Evolutionary conservation across 176 grass and related monocot species (phyloP).

Genomic region (Bromus sterilis): DNA sequence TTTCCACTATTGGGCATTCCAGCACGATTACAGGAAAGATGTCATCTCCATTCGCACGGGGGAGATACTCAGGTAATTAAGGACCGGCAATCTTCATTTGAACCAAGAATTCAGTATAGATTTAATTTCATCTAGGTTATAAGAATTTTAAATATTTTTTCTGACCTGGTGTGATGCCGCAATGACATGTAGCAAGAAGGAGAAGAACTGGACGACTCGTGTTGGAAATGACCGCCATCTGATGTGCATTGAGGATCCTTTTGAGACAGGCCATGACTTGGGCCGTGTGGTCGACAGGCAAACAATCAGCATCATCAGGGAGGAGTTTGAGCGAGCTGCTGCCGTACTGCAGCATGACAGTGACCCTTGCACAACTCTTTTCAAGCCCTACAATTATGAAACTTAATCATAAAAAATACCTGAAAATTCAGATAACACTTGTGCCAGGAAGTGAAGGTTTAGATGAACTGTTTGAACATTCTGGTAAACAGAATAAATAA

Average conservation of each 20-base stretch:
- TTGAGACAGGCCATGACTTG: constrained; percentile 46
- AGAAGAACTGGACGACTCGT: constrained; percentile 53
- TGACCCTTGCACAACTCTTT: constrained; percentile 32
- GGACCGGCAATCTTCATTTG: not conserved
- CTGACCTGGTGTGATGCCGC: not conserved
- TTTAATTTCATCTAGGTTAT: not conserved
- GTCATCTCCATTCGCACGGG: constrained; percentile 47
- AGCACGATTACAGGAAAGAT: constrained; percentile 48
- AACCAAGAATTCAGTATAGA: not conserved
- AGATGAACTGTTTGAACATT: not conserved
- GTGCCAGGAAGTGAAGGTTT: not conserved
- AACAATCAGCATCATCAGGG: constrained; percentile 40
- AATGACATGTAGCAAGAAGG: constrained; percentile 29
- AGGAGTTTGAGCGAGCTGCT: constrained; percentile 53
- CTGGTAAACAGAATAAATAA: not conserved
- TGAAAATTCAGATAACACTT: not conserved
- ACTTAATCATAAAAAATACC: not conserved
- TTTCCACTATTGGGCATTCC: constrained; percentile 60
- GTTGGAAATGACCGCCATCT: constrained; percentile 51
- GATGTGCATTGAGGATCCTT: constrained; percentile 66
- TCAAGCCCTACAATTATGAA: constrained; percentile 13
- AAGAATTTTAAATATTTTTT: not conserved
- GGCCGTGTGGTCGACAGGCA: constrained; percentile 47
- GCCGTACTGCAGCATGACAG: constrained; percentile 21
- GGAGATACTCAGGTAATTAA: constrained; percentile 39